These are phyloP conservation scores for Monosporozyma aquatica DNA, from an alignment of 805 yeast species.

Conservation along the genomic window DNA sequence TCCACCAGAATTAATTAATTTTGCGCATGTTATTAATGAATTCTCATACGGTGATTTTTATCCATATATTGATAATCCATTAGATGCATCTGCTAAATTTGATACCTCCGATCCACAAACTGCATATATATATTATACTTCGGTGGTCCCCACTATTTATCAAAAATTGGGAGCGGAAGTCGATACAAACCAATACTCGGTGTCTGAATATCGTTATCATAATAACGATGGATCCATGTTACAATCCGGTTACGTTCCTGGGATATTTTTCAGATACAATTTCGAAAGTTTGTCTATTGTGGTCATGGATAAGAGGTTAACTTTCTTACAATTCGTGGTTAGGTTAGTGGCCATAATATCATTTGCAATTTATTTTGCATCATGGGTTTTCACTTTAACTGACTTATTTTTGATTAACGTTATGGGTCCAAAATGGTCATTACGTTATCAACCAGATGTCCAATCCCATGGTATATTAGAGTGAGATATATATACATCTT, in stretches of 20 bases:
- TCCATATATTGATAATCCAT: constrained; percentile 80
- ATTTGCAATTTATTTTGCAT: constrained; percentile 62
- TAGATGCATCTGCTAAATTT: constrained; percentile 61
- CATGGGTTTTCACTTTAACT: constrained; percentile 50
- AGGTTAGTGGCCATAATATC: constrained; percentile 76
- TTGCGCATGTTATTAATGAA: constrained; percentile 78
- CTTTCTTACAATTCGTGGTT: constrained; percentile 70
- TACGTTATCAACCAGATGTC: constrained; percentile 25
- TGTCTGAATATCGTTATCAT: constrained; percentile 41
- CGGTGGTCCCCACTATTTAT: constrained; percentile 78
- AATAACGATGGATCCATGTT: constrained; percentile 8
- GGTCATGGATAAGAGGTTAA: constrained; percentile 60
- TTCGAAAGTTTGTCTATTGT: constrained; percentile 78
- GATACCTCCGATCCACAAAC: constrained; percentile 41
- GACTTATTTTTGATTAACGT: constrained; percentile 45
- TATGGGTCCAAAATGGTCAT: constrained; percentile 50
- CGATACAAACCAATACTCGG: constrained; percentile 80
- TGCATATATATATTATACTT: constrained; percentile 55
- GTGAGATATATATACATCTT: not conserved
- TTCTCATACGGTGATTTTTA: constrained; percentile 85
- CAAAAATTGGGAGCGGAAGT: constrained; percentile 59
- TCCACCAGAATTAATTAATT: constrained; percentile 49
- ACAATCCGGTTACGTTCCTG: constrained; percentile 42
- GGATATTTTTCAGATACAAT: constrained; percentile 74
- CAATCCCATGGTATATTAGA: constrained; percentile 24